Evolutionary conservation across 1,139 yeast genomes (phyloP).

Genomic region (Lodderomyces theae): DNA sequence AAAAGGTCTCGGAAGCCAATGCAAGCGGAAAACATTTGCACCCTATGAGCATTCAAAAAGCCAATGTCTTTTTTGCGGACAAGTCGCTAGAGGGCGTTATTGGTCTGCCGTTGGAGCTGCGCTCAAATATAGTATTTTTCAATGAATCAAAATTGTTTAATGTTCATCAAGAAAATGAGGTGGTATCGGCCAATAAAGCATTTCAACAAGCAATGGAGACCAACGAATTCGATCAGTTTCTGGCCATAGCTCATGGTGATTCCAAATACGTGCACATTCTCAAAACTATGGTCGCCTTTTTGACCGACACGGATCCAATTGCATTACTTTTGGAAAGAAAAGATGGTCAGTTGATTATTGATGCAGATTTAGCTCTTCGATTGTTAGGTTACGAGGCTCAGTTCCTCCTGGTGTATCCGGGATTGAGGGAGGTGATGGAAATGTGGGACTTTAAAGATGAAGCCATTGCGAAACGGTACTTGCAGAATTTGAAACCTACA

Average conservation of each 20-base stretch:
- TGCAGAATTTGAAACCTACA: slow-evolving; percentile 2
- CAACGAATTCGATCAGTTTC: slow-evolving; percentile 7
- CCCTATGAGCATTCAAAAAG: slow-evolving; percentile 1
- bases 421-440: slow-evolving; percentile 6
- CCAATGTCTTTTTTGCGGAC: slow-evolving; percentile 3
- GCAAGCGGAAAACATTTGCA: too few relatives aligned
- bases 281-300: slow-evolving; percentile 8
- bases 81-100: slow-evolving; percentile 1
- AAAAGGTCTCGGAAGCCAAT: too few relatives aligned
- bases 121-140: slow-evolving; percentile 4
- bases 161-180: slow-evolving; percentile 5
- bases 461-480: slow-evolving; percentile 17
- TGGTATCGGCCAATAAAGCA: slow-evolving; percentile 3
- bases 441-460: slow-evolving; percentile 7
- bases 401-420: slow-evolving; percentile 7
- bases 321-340: slow-evolving; percentile 2
- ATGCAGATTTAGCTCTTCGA: slow-evolving; percentile 12
- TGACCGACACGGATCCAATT: slow-evolving; percentile 7
- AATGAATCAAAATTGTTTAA: slow-evolving; percentile 8
- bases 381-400: slow-evolving; percentile 10
- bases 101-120: background rate
- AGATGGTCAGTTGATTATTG: slow-evolving; percentile 5
- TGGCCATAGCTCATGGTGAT: slow-evolving; percentile 1
- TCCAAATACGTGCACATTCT: slow-evolving; percentile 7
- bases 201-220: slow-evolving; percentile 6